phyloP scores from a whole-genome alignment of 345 rosid genomes.

The Adansonia digitata region DNA sequence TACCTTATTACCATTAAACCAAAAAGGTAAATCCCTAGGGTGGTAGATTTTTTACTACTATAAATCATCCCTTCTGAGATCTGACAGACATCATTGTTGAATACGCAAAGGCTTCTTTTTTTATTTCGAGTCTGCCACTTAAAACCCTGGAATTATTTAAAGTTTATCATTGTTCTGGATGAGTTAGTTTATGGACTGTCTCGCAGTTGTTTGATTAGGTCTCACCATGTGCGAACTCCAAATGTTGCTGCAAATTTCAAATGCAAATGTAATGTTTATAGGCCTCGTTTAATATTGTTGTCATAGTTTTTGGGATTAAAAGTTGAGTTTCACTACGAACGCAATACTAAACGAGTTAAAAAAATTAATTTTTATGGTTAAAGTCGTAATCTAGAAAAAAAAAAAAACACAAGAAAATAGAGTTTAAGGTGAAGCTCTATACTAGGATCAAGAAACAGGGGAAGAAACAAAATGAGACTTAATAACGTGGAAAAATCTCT shows the following conservation, averaged over 20 bases:
- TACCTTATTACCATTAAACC: not conserved
- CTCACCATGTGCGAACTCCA: constrained; percentile 2
- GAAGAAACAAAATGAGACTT: too few relatives aligned
- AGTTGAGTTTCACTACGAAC: too few relatives aligned
- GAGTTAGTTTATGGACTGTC: not conserved
- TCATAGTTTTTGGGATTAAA: too few relatives aligned
- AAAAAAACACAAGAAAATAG: too few relatives aligned
- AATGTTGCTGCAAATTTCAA: not conserved
- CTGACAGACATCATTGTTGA: not conserved
- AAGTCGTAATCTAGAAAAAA: too few relatives aligned
- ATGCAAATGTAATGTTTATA: not conserved
- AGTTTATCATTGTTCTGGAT: not conserved
- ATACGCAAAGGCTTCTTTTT: not conserved
- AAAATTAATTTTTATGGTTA: too few relatives aligned
- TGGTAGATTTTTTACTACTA: not conserved
- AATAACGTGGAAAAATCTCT: too few relatives aligned
- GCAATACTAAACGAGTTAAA: too few relatives aligned
- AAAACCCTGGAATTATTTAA: not conserved
- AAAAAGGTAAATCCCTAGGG: not conserved
- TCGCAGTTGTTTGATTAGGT: not conserved
- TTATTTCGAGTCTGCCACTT: not conserved
- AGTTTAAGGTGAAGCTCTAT: too few relatives aligned
- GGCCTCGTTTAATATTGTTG: too few relatives aligned
- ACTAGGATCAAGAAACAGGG: too few relatives aligned
- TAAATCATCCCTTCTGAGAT: not conserved